Percentiles rank a stretch among this genome's conserved stretches.
These are phyloP conservation scores for Dryas drummondii DNA, from an alignment of 306 rosid species.

Conservation along the genomic window DNA sequence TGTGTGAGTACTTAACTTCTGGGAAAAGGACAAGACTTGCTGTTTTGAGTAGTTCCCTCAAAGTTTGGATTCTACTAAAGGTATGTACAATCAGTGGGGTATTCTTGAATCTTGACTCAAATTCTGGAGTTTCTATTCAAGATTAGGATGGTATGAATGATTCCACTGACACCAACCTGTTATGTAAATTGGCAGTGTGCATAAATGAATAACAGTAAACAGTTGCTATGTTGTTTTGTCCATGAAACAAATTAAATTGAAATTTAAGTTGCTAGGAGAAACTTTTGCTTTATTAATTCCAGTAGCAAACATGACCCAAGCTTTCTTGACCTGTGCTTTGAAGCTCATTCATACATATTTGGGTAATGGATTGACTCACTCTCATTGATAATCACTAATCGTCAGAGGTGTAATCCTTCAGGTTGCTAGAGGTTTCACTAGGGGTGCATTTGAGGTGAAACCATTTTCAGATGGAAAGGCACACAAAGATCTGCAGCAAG, in stretches of 20 bases:
- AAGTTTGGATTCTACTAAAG: conserved; percentile 91
- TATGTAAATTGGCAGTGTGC: neutral
- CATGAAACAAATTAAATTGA: neutral
- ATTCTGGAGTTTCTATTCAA: neutral
- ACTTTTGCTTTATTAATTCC: conserved; percentile 3
- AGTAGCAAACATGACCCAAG: conserved; percentile 2
- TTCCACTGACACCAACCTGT: neutral
- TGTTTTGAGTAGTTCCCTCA: conserved; percentile 83
- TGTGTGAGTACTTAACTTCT: conserved; percentile 78
- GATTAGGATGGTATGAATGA: neutral
- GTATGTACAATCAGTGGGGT: conserved; percentile 37
- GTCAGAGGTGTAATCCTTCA: conserved; percentile 36
- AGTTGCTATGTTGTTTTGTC: neutral
- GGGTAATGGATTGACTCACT: neutral
- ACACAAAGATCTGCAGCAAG: conserved; percentile 50
- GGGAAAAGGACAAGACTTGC: conserved; percentile 91
- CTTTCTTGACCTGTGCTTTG: neutral
- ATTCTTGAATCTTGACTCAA: conserved; percentile 14
- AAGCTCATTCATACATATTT: neutral
- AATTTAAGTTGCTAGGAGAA: neutral
- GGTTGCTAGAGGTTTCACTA: conserved; percentile 91
- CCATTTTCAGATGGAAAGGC: conserved; percentile 58
- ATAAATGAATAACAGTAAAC: neutral
- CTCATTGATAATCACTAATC: conserved; percentile 18
- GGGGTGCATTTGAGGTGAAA: conserved; percentile 83